Conservation (phyloP, 768 basidiomycete genomes). For the Grammothele lineata region DNA sequence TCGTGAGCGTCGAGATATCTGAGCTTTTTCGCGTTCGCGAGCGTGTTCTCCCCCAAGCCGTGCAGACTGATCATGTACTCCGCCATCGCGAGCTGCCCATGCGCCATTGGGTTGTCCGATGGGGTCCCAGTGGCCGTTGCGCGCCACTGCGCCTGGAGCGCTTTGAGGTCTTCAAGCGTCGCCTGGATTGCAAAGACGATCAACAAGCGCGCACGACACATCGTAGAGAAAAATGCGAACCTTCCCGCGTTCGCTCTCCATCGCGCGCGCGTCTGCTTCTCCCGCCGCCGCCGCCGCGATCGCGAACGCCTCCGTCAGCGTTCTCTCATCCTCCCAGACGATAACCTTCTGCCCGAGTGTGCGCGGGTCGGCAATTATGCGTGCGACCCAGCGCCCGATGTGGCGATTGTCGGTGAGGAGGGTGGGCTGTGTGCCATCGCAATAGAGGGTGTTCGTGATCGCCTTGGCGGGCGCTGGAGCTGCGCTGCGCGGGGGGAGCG, state of each 20-base stretch:
- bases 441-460: conserved; percentile 2
- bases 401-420: conserved; percentile 21
- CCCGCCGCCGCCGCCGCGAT: background rate
- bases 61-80: conserved; percentile 15
- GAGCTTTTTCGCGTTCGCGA: conserved; percentile 21
- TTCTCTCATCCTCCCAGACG: conserved; percentile 21
- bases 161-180: no score
- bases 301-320: background rate
- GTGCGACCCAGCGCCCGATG: conserved; percentile 25
- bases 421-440: conserved; percentile 13
- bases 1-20: conserved; percentile 27
- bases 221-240: no score
- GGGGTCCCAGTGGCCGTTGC: no score
- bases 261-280: background rate
- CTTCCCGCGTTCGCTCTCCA: no score
- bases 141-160: no score
- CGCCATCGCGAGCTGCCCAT: background rate
- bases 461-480: background rate
- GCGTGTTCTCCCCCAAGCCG: conserved; percentile 27
- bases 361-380: conserved; percentile 27
- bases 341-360: conserved; percentile 27
- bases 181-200: no score
- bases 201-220: no score
- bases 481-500: background rate
- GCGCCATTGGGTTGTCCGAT: no score